phyloP scores from a whole-genome alignment of 2,329 filamentous ascomycete genomes.

The Fusarium burgessii region DNA sequence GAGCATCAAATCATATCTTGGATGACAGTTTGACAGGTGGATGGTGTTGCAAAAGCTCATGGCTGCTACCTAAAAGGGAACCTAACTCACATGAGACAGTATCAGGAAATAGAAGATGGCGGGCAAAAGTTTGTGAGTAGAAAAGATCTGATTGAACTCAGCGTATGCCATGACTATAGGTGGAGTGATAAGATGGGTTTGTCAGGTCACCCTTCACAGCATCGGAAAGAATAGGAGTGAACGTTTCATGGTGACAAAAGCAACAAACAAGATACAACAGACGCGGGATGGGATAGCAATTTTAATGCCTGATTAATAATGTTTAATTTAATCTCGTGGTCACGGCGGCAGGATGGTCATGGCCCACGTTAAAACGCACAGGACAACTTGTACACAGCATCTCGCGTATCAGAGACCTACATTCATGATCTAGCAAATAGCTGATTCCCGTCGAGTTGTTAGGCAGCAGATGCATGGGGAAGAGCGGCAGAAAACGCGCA shows the following conservation, averaged over 20 bases:
- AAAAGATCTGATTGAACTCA: conserved; percentile 14
- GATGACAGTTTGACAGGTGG: background rate
- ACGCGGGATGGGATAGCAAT: conserved; percentile 3
- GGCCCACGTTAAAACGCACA: conserved; percentile 21
- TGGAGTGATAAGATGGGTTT: conserved; percentile 33
- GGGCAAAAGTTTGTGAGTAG: conserved; percentile 11
- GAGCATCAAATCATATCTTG: conserved; percentile 8
- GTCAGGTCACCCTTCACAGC: conserved; percentile 33
- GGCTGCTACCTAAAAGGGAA: background rate
- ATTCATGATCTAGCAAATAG: conserved; percentile 7
- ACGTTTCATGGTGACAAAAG: conserved; percentile 2
- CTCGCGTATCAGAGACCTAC: conserved; percentile 6
- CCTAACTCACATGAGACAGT: conserved; percentile 2
- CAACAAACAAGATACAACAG: conserved; percentile 1
- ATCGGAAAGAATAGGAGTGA: conserved; percentile 2
- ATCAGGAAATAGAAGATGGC: conserved; percentile 8
- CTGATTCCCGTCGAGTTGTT: conserved; percentile 19
- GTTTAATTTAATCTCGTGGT: conserved; percentile 12
- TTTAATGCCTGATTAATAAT: conserved; percentile 5
- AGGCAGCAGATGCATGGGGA: too few species aligned
- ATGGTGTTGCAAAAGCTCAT: background rate
- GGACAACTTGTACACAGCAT: conserved; percentile 5
- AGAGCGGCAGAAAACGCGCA: conserved; percentile 19
- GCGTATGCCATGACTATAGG: conserved; percentile 33
- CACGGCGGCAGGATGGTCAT: conserved; percentile 16